phyloP scores from a whole-genome alignment of 208 protist species.

The Leishmania mexicana region DNA sequence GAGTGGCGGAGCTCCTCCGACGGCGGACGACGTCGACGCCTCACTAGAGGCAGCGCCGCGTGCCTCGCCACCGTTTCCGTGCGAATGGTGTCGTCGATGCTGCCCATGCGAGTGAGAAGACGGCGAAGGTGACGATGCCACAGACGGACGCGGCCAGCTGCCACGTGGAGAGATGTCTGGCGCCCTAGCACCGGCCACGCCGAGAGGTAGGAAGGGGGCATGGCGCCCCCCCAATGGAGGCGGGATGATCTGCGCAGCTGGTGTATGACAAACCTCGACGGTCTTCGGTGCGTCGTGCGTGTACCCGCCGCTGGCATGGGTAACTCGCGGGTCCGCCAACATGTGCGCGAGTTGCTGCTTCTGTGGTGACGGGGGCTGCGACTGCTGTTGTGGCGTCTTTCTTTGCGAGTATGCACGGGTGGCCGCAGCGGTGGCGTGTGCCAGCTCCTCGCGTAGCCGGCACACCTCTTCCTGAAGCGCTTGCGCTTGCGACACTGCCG shows the following conservation, averaged over 20 bases:
- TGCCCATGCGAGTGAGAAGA: neutral
- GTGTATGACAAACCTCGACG: neutral
- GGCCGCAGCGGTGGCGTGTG: neutral
- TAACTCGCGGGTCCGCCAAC: neutral
- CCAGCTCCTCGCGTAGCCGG: slow-evolving; percentile 21
- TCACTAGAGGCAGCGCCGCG: neutral
- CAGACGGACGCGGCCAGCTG: neutral
- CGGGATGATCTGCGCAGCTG: neutral
- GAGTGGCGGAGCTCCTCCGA: slow-evolving; percentile 33
- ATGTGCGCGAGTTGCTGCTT: neutral
- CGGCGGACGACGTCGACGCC: neutral
- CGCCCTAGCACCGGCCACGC: neutral
- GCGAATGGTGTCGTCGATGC: neutral
- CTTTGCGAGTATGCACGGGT: neutral
- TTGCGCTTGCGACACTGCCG: slow-evolving; percentile 6
- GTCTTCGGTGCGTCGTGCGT: neutral
- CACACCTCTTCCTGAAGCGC: slow-evolving; percentile 19
- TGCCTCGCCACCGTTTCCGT: slow-evolving; percentile 10
- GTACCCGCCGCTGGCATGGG: neutral
- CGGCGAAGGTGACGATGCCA: neutral
- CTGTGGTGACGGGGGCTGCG: neutral
- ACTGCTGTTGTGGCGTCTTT: neutral
- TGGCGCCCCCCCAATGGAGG: neutral
- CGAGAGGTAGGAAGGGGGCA: neutral
- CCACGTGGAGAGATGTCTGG: neutral